Evolutionary conservation across 345 rosid genomes (phyloP).

Genomic region (Camelina hispida): DNA sequence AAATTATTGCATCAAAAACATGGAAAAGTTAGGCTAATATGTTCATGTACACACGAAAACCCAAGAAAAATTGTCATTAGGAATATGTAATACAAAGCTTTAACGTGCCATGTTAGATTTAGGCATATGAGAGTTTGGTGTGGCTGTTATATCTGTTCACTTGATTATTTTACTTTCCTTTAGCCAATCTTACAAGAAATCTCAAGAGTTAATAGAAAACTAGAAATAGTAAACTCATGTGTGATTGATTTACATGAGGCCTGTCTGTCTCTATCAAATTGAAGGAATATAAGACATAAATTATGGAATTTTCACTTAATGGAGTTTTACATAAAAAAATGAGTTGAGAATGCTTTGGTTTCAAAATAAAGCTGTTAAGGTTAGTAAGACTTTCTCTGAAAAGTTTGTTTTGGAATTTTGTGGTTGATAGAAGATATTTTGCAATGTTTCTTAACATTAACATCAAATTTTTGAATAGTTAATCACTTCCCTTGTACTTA

Average conservation of each 20-base stretch:
- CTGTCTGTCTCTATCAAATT: conserved; percentile 27
- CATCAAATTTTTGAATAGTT: too few relatives aligned
- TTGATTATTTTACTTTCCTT: conserved; percentile 11
- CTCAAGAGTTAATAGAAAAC: conserved; percentile 17
- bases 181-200: conserved; percentile 11
- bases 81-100: conserved; percentile 21
- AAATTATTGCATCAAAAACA: conserved; percentile 17
- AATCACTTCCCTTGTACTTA: too few relatives aligned
- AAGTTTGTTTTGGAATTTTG: not conserved
- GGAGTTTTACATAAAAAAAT: not conserved
- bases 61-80: not conserved
- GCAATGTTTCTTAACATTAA: too few relatives aligned
- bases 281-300: not conserved
- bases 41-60: conserved; percentile 21
- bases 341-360: not conserved
- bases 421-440: conserved; percentile 7
- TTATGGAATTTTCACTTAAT: conserved; percentile 2
- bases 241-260: not conserved
- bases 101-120: conserved; percentile 32
- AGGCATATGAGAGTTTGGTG: conserved; percentile 33
- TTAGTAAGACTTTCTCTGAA: conserved; percentile 17
- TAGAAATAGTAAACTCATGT: conserved; percentile 1
- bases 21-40: conserved; percentile 6
- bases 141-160: conserved; percentile 44
- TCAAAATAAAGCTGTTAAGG: conserved; percentile 12